phyloP scores from a whole-genome alignment of 148 eudicot species.

The Arctostaphylos glauca region DNA sequence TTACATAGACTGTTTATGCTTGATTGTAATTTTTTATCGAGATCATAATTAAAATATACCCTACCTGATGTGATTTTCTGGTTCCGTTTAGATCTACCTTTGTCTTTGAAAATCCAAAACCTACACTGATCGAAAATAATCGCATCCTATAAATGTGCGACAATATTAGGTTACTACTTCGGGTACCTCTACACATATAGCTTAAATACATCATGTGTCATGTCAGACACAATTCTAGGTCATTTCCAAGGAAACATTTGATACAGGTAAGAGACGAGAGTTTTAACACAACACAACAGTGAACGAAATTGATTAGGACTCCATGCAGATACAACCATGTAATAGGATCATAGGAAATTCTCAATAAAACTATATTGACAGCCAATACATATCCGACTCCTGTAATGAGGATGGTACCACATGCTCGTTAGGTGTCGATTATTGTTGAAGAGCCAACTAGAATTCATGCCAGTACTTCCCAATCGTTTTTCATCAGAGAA shows the following conservation, averaged over 20 bases:
- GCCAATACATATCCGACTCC: neutral
- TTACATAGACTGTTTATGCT: no score
- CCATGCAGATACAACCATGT: neutral
- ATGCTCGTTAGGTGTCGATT: neutral
- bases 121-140: no score
- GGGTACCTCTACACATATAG: neutral
- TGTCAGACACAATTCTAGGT: neutral
- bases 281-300: neutral
- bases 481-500: constrained; percentile 12
- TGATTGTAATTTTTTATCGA: no score
- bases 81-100: no score
- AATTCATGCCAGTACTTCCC: neutral
- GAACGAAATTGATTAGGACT: no score
- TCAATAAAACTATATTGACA: neutral
- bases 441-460: neutral
- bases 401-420: neutral
- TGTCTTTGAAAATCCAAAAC: no score
- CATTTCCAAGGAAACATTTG: neutral
- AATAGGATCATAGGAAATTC: neutral
- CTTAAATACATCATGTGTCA: neutral
- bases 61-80: no score
- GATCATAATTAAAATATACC: no score
- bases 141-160: neutral
- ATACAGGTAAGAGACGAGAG: neutral
- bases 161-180: neutral